These are phyloP conservation scores for Penicillium taxi DNA, from an alignment of 495 filamentous ascomycete species.

Conservation along the genomic window DNA sequence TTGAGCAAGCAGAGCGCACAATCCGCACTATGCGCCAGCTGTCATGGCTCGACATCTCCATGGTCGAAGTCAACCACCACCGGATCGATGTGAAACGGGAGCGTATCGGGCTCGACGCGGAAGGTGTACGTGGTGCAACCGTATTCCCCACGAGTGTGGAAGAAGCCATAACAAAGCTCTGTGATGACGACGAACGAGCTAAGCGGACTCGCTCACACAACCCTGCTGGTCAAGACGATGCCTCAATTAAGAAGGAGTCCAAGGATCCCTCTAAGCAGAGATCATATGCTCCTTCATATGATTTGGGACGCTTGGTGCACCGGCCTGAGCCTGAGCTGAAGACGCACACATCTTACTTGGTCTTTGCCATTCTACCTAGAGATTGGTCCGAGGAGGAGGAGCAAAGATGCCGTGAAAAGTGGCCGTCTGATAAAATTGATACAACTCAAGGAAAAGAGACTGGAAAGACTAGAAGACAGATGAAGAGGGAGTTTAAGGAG, in stretches of 20 bases:
- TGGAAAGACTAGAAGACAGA: conserved; percentile 40
- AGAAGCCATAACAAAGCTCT: conserved; percentile 65
- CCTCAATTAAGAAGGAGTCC: conserved; percentile 3
- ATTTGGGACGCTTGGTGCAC: conserved; percentile 66
- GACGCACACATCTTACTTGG: conserved; percentile 89
- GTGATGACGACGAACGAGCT: conserved; percentile 61
- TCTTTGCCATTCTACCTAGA: conserved; percentile 82
- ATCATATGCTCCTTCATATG: conserved; percentile 28
- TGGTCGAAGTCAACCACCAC: conserved; percentile 75
- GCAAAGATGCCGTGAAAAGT: conserved; percentile 51
- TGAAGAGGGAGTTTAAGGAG: conserved; percentile 38
- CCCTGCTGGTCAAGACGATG: conserved; percentile 6
- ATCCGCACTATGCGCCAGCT: conserved; percentile 66
- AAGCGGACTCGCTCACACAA: conserved; percentile 42
- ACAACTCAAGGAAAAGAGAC: conserved; percentile 25
- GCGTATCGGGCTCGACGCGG: conserved; percentile 56
- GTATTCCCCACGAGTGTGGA: conserved; percentile 59
- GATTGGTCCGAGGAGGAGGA: conserved; percentile 84
- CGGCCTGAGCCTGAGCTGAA: conserved; percentile 82
- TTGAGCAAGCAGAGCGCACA: conserved; percentile 86
- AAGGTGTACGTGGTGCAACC: conserved; percentile 51
- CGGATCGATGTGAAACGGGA: conserved; percentile 77
- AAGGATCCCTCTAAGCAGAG: conserved; percentile 1
- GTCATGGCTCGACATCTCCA: conserved; percentile 85
- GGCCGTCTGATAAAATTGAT: conserved; percentile 40